Evolutionary conservation across 1,139 yeast species (phyloP).

Genomic region (Sugiyamaella novakii): DNA sequence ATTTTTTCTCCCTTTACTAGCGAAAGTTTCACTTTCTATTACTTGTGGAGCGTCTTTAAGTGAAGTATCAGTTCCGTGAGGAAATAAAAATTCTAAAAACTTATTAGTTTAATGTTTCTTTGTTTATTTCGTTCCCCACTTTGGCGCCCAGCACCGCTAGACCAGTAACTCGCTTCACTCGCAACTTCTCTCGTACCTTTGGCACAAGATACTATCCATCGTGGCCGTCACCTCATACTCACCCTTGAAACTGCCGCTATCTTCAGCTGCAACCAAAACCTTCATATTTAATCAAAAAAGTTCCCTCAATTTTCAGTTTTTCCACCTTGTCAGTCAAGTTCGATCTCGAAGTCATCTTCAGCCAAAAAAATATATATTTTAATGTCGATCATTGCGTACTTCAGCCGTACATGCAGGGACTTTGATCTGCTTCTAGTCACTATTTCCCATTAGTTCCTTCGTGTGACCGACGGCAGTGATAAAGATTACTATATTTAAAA

Average conservation of each 20-base stretch:
- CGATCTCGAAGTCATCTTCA: not conserved
- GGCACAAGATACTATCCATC: no score
- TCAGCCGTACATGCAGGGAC: slow-evolving; percentile 13
- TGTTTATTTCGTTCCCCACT: not conserved
- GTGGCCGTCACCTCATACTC: no score
- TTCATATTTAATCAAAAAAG: slow-evolving; percentile 37
- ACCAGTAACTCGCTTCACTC: no score
- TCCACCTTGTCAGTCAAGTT: not conserved
- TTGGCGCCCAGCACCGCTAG: no score
- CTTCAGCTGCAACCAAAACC: slow-evolving; percentile 43
- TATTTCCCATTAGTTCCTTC: no score
- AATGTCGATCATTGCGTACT: slow-evolving; percentile 5
- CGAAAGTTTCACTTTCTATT: slow-evolving; percentile 31
- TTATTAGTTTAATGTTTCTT: not conserved
- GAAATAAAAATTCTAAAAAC: slow-evolving; percentile 33
- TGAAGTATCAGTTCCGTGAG: slow-evolving; percentile 40
- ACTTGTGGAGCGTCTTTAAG: slow-evolving; percentile 37
- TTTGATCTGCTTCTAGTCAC: no score
- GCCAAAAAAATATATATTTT: slow-evolving; percentile 8
- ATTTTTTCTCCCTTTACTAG: slow-evolving; percentile 34
- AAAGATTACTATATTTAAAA: no score
- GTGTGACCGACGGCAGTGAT: no score
- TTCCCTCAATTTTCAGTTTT: not conserved
- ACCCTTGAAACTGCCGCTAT: slow-evolving; percentile 43
- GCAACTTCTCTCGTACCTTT: no score